A percentile compares a stretch with the other conserved stretches of the same genome.
phyloP scores from a whole-genome alignment of 345 rosid genomes.

The Pelargonium nanum region DNA sequence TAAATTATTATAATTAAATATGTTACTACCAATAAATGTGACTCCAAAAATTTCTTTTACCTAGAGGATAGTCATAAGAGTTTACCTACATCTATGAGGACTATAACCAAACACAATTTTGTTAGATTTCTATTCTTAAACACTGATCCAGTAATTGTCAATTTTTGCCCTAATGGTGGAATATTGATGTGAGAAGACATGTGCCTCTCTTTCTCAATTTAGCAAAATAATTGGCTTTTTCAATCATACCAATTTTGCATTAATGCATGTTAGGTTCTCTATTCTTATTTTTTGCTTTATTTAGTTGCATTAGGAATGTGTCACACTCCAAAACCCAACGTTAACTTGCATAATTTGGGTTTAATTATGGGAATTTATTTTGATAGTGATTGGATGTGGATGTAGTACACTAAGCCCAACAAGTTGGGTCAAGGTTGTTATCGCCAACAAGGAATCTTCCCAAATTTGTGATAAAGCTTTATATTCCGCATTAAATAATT shows the following conservation, averaged over 20 bases:
- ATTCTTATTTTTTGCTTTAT: background rate
- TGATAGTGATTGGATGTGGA: conserved; percentile 3
- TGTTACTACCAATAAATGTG: too few species aligned
- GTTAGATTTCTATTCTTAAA: background rate
- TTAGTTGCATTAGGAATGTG: conserved; percentile 2
- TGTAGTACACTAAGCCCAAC: background rate
- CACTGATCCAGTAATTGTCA: background rate
- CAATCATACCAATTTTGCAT: background rate
- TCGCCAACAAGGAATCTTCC: conserved; percentile 8
- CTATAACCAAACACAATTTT: background rate
- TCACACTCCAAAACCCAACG: conserved; percentile 3
- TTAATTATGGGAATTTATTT: background rate
- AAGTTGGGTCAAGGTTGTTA: conserved; percentile 6
- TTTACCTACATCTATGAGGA: too few species aligned
- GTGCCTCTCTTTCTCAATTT: background rate
- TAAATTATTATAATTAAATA: too few species aligned
- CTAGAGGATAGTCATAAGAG: too few species aligned
- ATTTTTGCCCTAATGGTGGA: background rate
- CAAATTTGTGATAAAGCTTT: background rate
- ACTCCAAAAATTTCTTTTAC: too few species aligned
- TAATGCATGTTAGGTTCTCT: background rate
- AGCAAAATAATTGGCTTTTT: background rate
- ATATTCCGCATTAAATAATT: conserved; percentile 8
- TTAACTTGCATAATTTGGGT: background rate
- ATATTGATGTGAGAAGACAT: background rate